Conservation (phyloP, 78 protist genomes). For the Anaeramoeba flamelloides region DNA sequence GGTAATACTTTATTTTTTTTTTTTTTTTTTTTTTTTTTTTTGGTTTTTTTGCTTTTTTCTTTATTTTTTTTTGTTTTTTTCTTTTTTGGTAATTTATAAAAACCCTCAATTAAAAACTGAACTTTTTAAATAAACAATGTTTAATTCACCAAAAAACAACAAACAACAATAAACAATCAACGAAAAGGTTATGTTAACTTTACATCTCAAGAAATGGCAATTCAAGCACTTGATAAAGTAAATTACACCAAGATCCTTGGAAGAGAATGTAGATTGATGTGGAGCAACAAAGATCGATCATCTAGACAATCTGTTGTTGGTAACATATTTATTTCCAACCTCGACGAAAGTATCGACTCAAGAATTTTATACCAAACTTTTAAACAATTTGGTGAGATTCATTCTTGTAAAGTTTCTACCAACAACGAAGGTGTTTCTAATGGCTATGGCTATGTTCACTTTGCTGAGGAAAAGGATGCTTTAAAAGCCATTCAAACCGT, state of each 20-base stretch:
- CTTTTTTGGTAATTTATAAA: no score
- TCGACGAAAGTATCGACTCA: slow-evolving; percentile 63
- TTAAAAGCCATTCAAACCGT: slow-evolving; percentile 60
- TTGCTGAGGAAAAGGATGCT: slow-evolving; percentile 32
- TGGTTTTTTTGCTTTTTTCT: no score
- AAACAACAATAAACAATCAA: no score
- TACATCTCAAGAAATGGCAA: no score
- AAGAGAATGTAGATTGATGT: slow-evolving; percentile 88
- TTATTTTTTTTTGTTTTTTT: no score
- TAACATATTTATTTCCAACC: slow-evolving; percentile 89
- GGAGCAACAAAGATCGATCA: slow-evolving; percentile 88
- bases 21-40: no score
- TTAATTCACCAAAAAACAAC: no score
- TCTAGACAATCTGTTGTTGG: slow-evolving; percentile 78
- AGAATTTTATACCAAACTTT: slow-evolving; percentile 74
- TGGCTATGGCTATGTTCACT: slow-evolving; percentile 63
- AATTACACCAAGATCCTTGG: slow-evolving; percentile 67
- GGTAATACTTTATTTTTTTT: no score
- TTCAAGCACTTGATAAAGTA: slow-evolving; percentile 78
- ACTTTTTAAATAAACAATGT: no score
- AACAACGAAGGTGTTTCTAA: slow-evolving; percentile 29
- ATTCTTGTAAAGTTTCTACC: slow-evolving; percentile 43
- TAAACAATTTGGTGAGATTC: slow-evolving; percentile 48
- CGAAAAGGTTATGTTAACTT: no score
- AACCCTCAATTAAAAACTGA: no score